Evolutionary conservation across 768 basidiomycete species (phyloP).

Genomic region (Collybiopsis confluens): DNA sequence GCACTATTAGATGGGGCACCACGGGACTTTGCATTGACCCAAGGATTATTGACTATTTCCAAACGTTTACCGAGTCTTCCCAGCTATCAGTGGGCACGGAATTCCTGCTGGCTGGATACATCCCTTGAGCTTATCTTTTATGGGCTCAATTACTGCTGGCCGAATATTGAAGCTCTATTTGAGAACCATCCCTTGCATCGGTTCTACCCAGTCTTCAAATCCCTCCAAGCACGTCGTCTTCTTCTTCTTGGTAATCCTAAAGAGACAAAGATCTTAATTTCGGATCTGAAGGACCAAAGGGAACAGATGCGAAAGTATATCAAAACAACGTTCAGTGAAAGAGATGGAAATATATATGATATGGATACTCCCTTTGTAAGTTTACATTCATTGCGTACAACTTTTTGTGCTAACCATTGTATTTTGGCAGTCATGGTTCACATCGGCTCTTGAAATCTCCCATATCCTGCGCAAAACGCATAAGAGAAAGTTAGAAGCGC

Average conservation of each 20-base stretch:
- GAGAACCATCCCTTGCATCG: neutral
- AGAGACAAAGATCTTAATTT: neutral
- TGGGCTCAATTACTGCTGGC: neutral
- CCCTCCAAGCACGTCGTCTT: neutral
- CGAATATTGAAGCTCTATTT: neutral
- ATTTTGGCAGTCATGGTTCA: neutral
- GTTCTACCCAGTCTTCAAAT: neutral
- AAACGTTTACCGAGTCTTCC: neutral
- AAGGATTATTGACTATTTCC: neutral
- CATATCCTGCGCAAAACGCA: neutral
- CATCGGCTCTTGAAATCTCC: neutral
- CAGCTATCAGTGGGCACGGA: neutral
- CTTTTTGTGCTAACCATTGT: neutral
- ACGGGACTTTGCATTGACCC: no score
- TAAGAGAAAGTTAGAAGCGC: neutral
- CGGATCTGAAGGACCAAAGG: neutral
- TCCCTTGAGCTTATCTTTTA: neutral
- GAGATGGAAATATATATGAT: no score
- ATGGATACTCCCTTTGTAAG: no score
- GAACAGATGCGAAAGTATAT: neutral
- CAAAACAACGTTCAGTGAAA: neutral
- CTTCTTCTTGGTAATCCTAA: neutral
- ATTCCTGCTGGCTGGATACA: neutral
- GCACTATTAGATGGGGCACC: no score
- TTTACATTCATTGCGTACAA: no score